Conservation (phyloP, 1,284 basidiomycete species). For the Sanghuangporus sanghuang region DNA sequence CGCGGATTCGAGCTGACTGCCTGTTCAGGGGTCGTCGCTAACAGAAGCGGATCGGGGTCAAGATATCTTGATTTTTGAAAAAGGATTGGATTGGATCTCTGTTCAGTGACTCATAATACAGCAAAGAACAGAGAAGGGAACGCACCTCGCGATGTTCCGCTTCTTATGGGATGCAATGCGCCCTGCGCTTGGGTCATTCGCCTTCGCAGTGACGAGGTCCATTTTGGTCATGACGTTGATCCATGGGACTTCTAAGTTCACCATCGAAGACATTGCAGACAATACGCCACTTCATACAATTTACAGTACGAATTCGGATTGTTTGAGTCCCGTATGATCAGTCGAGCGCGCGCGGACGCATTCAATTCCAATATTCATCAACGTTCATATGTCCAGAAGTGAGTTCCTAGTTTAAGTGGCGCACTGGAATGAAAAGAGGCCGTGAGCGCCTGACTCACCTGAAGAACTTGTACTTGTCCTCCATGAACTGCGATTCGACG, state of each 20-base stretch:
- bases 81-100: neutral
- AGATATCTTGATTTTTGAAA: constrained; percentile 60
- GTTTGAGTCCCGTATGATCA: constrained; percentile 4
- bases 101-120: neutral
- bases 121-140: neutral
- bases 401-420: too few species aligned
- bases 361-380: neutral
- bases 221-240: constrained; percentile 99
- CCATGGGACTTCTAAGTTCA: constrained; percentile 94
- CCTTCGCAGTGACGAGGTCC: constrained; percentile 80
- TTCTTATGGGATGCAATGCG: constrained; percentile 68
- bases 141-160: constrained; percentile 75
- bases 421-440: neutral
- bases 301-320: neutral
- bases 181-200: constrained; percentile 58
- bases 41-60: constrained; percentile 92
- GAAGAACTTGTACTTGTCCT: constrained; percentile 98
- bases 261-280: constrained; percentile 98
- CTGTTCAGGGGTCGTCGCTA: constrained; percentile 63
- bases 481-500: constrained; percentile 98
- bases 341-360: too few species aligned
- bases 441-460: constrained; percentile 39
- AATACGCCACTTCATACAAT: constrained; percentile 74
- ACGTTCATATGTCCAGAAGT: constrained; percentile 1
- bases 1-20: constrained; percentile 71